These are phyloP conservation scores for sorghum (Sorghum bicolor) DNA, from an alignment of 176 grass and related monocot species.

Conservation along the genomic window Sorghum_bicolor_NCBIv3 NC_012877.2:47523501-47524000, in stretches of 20 bases:
- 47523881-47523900: neutral
- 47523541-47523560: neutral
- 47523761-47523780: neutral
- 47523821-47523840: constrained; percentile 7
- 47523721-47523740: neutral
- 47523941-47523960: neutral
- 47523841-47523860: neutral
- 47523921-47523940: neutral
- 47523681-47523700: neutral
- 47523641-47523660: constrained; percentile 7
- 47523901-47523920: neutral
- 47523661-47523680: constrained; percentile 1
- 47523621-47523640: neutral
- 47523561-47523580: neutral
- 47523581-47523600: constrained; percentile 7
- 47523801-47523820: neutral
- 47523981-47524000: too few species aligned
- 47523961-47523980: too few species aligned
- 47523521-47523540: constrained; percentile 11
- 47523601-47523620: neutral
- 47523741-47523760: neutral
- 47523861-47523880: neutral
- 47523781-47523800: neutral
- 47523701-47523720: neutral
- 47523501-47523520: constrained; percentile 3